Percentiles rank a stretch among this genome's conserved stretches.
Conservation (phyloP, 108 stramenopile genomes). For the Pseudonitzschia delicatissima region DNA sequence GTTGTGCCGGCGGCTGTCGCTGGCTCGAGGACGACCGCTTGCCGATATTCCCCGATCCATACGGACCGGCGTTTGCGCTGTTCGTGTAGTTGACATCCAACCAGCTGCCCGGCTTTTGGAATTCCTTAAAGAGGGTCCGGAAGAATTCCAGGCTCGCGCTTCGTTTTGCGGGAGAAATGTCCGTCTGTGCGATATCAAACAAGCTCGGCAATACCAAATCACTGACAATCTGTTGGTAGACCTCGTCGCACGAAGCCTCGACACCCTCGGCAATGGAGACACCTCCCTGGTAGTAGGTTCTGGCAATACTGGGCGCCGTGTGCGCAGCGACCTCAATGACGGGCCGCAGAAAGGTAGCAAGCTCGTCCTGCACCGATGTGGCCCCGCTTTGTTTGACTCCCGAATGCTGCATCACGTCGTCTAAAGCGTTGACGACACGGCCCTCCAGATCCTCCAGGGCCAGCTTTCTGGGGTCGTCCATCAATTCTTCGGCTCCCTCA, state of each 20-base stretch:
- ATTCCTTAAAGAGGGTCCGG: constrained; percentile 63
- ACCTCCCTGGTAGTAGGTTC: constrained; percentile 61
- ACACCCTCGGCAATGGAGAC: constrained; percentile 36
- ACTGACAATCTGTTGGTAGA: constrained; percentile 66
- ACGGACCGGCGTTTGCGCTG: constrained; percentile 34
- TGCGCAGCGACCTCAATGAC: constrained; percentile 81
- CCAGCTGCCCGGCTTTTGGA: constrained; percentile 69
- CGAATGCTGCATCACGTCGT: constrained; percentile 75
- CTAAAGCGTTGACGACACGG: constrained; percentile 60
- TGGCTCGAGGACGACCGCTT: neutral
- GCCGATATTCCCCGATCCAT: constrained; percentile 28
- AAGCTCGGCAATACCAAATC: constrained; percentile 72
- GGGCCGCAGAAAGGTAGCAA: constrained; percentile 62
- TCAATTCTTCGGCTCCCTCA: constrained; percentile 42
- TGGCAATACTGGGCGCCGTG: constrained; percentile 68
- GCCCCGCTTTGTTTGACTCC: constrained; percentile 35
- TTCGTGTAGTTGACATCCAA: constrained; percentile 41
- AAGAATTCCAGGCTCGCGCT: constrained; percentile 70
- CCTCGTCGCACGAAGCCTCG: constrained; percentile 69
- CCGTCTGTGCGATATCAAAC: constrained; percentile 78
- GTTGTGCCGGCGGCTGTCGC: constrained; percentile 35
- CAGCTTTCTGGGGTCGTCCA: constrained; percentile 64
- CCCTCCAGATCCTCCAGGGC: constrained; percentile 81
- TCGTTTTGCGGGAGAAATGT: constrained; percentile 68
- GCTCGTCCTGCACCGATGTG: constrained; percentile 62